These are phyloP conservation scores for Phytophthora tubulina DNA, from an alignment of 352 stramenopile genomes.

Conservation along the genomic window DNA sequence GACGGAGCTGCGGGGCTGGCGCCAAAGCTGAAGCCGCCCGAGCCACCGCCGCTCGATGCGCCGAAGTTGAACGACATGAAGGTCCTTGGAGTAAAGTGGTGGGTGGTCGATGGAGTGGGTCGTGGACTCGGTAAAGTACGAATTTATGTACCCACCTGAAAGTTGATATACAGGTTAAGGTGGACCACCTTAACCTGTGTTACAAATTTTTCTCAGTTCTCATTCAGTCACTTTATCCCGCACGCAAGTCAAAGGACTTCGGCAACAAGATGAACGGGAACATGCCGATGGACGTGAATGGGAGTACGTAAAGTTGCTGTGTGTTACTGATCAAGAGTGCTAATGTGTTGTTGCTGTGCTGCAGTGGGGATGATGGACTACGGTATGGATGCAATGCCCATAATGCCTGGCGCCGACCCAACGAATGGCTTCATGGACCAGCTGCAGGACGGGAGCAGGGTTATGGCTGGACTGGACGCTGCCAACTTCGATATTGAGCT, in stretches of 20 bases:
- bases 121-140: not conserved
- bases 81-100: not conserved
- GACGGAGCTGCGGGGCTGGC: conserved; percentile 21
- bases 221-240: conserved; percentile 17
- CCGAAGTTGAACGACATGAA: conserved; percentile 58
- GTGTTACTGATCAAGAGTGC: not conserved
- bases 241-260: conserved; percentile 9
- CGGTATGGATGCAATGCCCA: conserved; percentile 58
- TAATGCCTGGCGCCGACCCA: conserved; percentile 41
- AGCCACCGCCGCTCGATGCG: conserved; percentile 25
- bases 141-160: not conserved
- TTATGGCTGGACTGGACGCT: conserved; percentile 26
- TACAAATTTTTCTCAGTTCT: conserved; percentile 22
- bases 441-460: conserved; percentile 56
- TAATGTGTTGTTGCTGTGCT: conserved; percentile 21
- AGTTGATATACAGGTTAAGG: too few species aligned
- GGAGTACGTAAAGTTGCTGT: not conserved
- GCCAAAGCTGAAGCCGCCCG: conserved; percentile 38
- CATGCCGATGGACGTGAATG: conserved; percentile 47
- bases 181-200: not conserved
- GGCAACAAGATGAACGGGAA: conserved; percentile 39
- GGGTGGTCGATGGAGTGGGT: not conserved
- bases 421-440: conserved; percentile 62
- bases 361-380: conserved; percentile 67
- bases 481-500: conserved; percentile 55